phyloP scores from a whole-genome alignment of 345 rosid species.

The Conringia planisiliqua region DNA sequence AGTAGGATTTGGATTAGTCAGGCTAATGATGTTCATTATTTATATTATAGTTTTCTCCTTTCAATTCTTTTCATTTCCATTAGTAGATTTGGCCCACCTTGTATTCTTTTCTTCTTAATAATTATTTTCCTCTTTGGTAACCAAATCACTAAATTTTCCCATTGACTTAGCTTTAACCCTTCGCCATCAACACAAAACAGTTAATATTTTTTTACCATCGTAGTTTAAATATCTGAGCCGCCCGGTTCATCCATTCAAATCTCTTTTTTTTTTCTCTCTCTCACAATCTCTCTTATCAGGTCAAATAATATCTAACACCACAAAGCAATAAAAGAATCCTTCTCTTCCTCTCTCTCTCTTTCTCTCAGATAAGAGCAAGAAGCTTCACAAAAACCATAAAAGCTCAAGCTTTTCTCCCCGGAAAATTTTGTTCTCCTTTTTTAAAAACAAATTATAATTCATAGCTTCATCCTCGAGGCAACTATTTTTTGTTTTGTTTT shows the following conservation, averaged over 20 bases:
- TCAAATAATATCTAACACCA: slow-evolving; percentile 47
- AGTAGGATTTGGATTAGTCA: slow-evolving; percentile 10
- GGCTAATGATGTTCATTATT: slow-evolving; percentile 21
- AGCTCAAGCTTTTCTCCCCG: slow-evolving; percentile 4
- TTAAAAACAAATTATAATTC: background rate
- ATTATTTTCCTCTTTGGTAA: slow-evolving; percentile 32
- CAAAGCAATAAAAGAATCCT: slow-evolving; percentile 44
- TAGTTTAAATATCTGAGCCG: slow-evolving; percentile 67
- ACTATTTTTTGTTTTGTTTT: background rate
- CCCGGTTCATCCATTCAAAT: slow-evolving; percentile 78
- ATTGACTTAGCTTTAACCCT: background rate
- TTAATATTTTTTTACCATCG: slow-evolving; percentile 3
- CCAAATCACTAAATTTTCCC: slow-evolving; percentile 1
- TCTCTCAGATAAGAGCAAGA: background rate
- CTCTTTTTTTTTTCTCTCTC: slow-evolving; percentile 32
- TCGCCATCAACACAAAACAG: background rate
- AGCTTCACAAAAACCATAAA: slow-evolving; percentile 5
- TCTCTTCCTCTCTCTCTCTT: slow-evolving; percentile 32
- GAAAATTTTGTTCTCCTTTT: background rate
- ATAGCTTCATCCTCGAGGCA: background rate
- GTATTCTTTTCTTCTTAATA: slow-evolving; percentile 3
- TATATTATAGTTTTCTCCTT: background rate
- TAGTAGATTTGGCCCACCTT: slow-evolving; percentile 27
- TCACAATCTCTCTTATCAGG: slow-evolving; percentile 35
- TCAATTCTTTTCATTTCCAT: slow-evolving; percentile 9